Conservation (phyloP, 2,329 filamentous ascomycete species). For the Ceratocystis albifundus region DNA sequence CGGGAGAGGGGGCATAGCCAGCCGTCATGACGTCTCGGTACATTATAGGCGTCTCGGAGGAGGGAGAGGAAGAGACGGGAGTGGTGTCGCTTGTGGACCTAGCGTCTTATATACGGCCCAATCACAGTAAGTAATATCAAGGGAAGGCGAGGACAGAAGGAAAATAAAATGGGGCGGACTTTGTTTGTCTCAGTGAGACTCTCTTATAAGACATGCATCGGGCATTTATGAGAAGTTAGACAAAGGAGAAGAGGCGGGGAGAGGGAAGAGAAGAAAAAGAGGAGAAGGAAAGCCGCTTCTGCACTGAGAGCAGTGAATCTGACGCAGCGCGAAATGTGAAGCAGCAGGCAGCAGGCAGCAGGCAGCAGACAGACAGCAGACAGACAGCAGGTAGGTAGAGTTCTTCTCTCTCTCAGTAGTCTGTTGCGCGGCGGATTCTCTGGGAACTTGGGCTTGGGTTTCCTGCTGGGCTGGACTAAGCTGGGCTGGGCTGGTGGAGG, state of each 20-base stretch:
- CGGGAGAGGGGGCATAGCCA: not conserved
- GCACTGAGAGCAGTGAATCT: not conserved
- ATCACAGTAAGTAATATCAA: constrained; percentile 8
- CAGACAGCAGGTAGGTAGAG: no score
- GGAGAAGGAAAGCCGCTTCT: not conserved
- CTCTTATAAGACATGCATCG: constrained; percentile 11
- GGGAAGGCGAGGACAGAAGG: not conserved
- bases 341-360: no score
- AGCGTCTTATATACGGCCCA: not conserved
- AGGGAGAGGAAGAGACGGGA: not conserved
- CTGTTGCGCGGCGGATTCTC: no score
- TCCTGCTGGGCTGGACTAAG: no score
- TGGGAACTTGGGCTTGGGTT: no score
- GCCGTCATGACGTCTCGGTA: not conserved
- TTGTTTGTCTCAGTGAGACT: constrained; percentile 8
- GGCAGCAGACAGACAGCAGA: no score
- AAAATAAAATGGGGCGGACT: not conserved
- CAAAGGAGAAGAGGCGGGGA: not conserved
- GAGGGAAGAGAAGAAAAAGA: not conserved
- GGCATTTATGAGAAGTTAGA: not conserved
- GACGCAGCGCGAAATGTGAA: not conserved
- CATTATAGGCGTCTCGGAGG: not conserved
- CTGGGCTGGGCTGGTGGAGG: not conserved
- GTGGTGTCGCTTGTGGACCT: not conserved
- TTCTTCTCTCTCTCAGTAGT: no score